phyloP scores from a whole-genome alignment of 108 stramenopile species.

The Fragilaria crotonensis region DNA sequence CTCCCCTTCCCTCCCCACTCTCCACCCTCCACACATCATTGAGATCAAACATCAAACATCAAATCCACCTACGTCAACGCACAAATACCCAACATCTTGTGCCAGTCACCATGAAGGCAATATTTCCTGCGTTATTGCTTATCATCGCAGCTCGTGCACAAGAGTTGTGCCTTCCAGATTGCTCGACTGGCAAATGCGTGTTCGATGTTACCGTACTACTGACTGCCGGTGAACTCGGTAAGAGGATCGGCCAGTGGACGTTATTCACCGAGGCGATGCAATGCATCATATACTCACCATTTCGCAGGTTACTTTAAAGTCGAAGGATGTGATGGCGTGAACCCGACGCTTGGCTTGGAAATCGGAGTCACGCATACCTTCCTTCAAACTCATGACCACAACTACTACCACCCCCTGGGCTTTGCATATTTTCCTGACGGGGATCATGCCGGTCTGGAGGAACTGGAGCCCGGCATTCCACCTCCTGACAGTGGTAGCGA shows the following conservation, averaged over 20 bases:
- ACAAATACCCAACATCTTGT: too few relatives aligned
- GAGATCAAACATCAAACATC: too few relatives aligned
- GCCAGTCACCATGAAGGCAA: too few relatives aligned
- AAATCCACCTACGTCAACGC: too few relatives aligned
- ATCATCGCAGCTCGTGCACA: background rate
- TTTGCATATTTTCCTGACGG: constrained; percentile 88
- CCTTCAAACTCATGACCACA: constrained; percentile 27
- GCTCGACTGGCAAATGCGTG: background rate
- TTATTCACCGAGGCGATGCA: too few relatives aligned
- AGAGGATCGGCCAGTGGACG: background rate
- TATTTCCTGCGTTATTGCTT: too few relatives aligned
- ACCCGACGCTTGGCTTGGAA: constrained; percentile 73
- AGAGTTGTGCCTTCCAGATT: background rate
- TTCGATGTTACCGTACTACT: background rate
- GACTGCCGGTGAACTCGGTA: background rate
- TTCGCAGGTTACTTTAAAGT: constrained; percentile 18
- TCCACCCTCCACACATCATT: too few relatives aligned
- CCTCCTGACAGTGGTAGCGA: constrained; percentile 15
- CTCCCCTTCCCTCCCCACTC: too few relatives aligned
- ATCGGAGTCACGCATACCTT: constrained; percentile 71
- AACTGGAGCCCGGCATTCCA: constrained; percentile 71
- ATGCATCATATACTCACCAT: too few relatives aligned
- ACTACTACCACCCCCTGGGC: constrained; percentile 82
- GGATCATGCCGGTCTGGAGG: constrained; percentile 70
- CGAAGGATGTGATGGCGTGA: constrained; percentile 57